A percentile compares a stretch with the other conserved stretches of the same genome.
Evolutionary conservation across 2,329 filamentous ascomycete genomes (phyloP).

Genomic region (Sclerotinia glacialis): DNA sequence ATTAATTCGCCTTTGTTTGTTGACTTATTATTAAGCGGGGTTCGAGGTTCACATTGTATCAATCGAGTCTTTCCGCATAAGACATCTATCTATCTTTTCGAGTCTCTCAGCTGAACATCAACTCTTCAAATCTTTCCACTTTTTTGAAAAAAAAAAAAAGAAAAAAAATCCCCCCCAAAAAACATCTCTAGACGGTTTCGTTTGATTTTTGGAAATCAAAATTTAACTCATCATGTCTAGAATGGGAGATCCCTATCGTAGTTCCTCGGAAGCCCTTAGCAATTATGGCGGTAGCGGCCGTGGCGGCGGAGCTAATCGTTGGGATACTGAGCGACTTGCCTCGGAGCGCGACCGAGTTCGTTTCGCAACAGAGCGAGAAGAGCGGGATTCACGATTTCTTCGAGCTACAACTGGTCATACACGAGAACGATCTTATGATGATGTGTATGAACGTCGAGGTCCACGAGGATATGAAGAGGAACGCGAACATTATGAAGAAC

Average conservation of each 20-base stretch:
- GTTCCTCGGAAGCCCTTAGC: conserved; percentile 40
- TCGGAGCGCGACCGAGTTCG: conserved; percentile 47
- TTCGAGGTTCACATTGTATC: neutral
- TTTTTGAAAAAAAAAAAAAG: neutral
- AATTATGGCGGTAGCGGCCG: conserved; percentile 36
- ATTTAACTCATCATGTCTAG: conserved; percentile 28
- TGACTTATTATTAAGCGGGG: conserved; percentile 7
- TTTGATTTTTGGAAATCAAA: neutral
- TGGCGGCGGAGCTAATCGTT: conserved; percentile 41
- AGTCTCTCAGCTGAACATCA: conserved; percentile 18
- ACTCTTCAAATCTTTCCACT: neutral
- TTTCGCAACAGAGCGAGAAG: conserved; percentile 44
- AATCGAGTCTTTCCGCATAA: conserved; percentile 9
- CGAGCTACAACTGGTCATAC: conserved; percentile 42
- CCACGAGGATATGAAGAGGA: conserved; percentile 37
- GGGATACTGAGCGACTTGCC: conserved; percentile 55
- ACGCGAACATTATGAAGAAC: conserved; percentile 40
- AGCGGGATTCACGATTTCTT: conserved; percentile 49
- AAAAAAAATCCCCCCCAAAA: too few relatives aligned
- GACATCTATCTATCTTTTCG: neutral
- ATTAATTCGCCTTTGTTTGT: neutral
- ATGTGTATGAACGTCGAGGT: conserved; percentile 48
- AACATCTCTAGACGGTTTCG: neutral
- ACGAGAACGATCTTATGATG: conserved; percentile 50
- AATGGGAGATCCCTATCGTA: conserved; percentile 37